phyloP scores from a whole-genome alignment of 2,329 filamentous ascomycete species.

The Nemania sp. region DNA sequence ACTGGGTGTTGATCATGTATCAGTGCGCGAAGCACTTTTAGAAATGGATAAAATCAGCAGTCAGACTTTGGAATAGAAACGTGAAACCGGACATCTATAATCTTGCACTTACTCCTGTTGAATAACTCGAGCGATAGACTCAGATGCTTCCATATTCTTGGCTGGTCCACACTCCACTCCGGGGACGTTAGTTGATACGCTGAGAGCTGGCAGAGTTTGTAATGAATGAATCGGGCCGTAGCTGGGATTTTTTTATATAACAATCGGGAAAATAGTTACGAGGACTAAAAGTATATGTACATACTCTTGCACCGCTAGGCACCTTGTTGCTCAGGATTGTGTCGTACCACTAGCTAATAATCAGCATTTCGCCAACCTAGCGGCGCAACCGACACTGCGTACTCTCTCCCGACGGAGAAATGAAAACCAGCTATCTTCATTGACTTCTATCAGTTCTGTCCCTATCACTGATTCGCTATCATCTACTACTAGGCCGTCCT shows the following conservation, averaged over 20 bases:
- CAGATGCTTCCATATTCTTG: conserved; percentile 1
- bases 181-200: background rate
- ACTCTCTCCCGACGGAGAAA: conserved; percentile 21
- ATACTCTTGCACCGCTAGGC: background rate
- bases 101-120: conserved; percentile 18
- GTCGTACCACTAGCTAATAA: conserved; percentile 27
- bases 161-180: background rate
- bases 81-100: background rate
- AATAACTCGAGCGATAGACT: conserved; percentile 5
- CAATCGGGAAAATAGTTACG: background rate
- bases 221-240: background rate
- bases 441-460: conserved; percentile 21
- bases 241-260: background rate
- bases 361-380: no score
- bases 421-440: conserved; percentile 17
- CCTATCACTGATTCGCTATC: background rate
- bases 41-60: background rate
- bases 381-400: no score
- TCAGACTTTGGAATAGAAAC: background rate
- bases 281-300: background rate
- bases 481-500: no score
- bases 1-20: conserved; percentile 5
- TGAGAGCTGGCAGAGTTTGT: background rate
- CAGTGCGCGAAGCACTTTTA: conserved; percentile 11
- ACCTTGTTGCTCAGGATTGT: no score